Percentiles rank a stretch among this genome's conserved stretches.
Conservation (phyloP, 2,329 filamentous ascomycete species). For the Colletotrichum sp. region DNA sequence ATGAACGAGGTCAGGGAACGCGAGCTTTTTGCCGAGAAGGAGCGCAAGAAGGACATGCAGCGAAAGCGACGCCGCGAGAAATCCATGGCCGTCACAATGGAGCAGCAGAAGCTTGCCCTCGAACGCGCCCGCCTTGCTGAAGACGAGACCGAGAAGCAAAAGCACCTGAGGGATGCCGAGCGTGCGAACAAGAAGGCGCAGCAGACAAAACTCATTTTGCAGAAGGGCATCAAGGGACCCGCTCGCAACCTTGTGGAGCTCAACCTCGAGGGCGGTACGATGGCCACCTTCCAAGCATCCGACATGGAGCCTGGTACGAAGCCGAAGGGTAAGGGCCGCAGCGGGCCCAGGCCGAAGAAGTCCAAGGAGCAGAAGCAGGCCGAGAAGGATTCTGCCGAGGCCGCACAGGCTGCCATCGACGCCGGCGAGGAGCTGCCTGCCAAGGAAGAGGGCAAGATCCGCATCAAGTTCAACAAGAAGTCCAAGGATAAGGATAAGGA, state of each 20-base stretch:
- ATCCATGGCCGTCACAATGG: conserved; percentile 91
- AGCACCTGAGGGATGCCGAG: conserved; percentile 84
- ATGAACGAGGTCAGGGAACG: conserved; percentile 87
- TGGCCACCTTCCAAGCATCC: conserved; percentile 82
- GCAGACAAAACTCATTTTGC: conserved; percentile 85
- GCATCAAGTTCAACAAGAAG: conserved; percentile 67
- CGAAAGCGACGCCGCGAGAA: conserved; percentile 95
- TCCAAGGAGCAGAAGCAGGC: conserved; percentile 86
- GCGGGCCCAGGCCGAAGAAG: conserved; percentile 81
- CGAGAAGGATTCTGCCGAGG: conserved; percentile 83
- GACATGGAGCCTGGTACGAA: conserved; percentile 56
- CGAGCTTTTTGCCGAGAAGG: conserved; percentile 93
- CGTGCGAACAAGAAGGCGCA: conserved; percentile 92
- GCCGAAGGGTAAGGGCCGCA: conserved; percentile 55
- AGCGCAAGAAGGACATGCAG: conserved; percentile 99
- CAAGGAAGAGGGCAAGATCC: conserved; percentile 65
- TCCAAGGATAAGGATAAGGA: conserved; percentile 47
- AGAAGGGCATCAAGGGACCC: conserved; percentile 83
- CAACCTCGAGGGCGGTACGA: conserved; percentile 83
- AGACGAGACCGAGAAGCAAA: conserved; percentile 82
- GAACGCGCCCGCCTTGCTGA: conserved; percentile 78
- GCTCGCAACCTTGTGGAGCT: conserved; percentile 70
- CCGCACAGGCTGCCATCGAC: conserved; percentile 83
- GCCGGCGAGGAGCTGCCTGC: conserved; percentile 75
- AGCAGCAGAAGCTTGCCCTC: conserved; percentile 85